Conservation (phyloP, 495 filamentous ascomycete species). For the Aspergillus taichungensis region DNA sequence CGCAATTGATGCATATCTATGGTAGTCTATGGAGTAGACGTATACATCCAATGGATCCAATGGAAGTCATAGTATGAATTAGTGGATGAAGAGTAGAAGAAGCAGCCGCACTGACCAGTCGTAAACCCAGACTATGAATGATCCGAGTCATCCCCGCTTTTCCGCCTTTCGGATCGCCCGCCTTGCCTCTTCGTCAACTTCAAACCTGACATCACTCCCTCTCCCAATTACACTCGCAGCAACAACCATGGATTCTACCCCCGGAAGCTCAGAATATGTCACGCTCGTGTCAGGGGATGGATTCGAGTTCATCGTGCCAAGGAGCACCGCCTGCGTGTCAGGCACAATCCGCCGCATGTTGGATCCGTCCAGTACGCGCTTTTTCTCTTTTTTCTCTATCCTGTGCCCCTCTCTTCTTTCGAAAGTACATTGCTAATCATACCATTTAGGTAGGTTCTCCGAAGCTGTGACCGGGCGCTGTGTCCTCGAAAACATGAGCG, state of each 20-base stretch:
- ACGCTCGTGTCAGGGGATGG: slow-evolving; percentile 82
- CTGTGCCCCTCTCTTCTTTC: not conserved
- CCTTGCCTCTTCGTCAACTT: not conserved
- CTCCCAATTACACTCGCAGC: slow-evolving; percentile 3
- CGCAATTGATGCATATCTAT: too few relatives aligned
- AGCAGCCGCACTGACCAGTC: too few relatives aligned
- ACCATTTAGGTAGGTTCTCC: slow-evolving; percentile 51
- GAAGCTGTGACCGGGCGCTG: slow-evolving; percentile 62
- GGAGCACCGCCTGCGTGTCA: slow-evolving; percentile 65
- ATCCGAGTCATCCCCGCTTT: not conserved
- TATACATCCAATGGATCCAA: too few relatives aligned
- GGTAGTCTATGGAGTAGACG: too few relatives aligned
- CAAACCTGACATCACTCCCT: not conserved
- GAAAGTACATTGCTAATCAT: not conserved
- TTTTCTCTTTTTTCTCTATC: not conserved
- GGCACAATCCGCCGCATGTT: slow-evolving; percentile 79
- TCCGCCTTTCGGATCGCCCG: not conserved
- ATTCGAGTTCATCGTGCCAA: slow-evolving; percentile 78
- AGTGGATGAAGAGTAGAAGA: too few relatives aligned
- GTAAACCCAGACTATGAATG: not conserved
- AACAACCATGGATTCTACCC: slow-evolving; percentile 14
- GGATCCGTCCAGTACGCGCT: slow-evolving; percentile 58
- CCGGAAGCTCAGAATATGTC: slow-evolving; percentile 47
- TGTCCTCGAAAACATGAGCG: slow-evolving; percentile 67
- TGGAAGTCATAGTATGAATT: too few relatives aligned